Evolutionary conservation across 768 basidiomycete species (phyloP).

Genomic region (Leccinum broughii): DNA sequence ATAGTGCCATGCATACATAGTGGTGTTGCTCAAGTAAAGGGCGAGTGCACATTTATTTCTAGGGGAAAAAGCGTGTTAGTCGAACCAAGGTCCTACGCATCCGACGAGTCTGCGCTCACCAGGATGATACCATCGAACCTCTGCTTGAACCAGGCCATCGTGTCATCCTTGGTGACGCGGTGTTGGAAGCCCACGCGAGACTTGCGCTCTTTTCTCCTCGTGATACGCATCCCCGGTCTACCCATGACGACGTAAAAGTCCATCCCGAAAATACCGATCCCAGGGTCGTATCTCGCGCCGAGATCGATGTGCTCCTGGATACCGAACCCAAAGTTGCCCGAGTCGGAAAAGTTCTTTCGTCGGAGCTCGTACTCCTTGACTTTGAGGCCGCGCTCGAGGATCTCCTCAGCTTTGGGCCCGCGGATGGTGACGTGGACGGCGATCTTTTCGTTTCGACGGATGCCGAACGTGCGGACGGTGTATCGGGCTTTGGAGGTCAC

Average conservation of each 20-base stretch:
- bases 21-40: slow-evolving; percentile 3
- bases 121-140: slow-evolving; percentile 97
- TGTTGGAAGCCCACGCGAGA: slow-evolving; percentile 85
- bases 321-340: slow-evolving; percentile 99
- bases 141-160: slow-evolving; percentile 99
- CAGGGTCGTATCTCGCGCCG: slow-evolving; percentile 97
- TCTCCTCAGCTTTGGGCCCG: slow-evolving; percentile 99
- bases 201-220: slow-evolving; percentile 87
- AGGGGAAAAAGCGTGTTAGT: neutral
- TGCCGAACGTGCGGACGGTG: slow-evolving; percentile 98
- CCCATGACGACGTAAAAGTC: slow-evolving; percentile 99
- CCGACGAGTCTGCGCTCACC: slow-evolving; percentile 47
- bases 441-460: slow-evolving; percentile 99
- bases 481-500: slow-evolving; percentile 99
- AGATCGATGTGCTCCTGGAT: slow-evolving; percentile 99
- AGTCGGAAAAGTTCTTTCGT: slow-evolving; percentile 97
- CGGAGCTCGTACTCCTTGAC: slow-evolving; percentile 99
- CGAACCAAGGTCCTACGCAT: neutral
- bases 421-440: slow-evolving; percentile 98
- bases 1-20: slow-evolving; percentile 27
- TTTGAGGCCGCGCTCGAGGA: slow-evolving; percentile 97
- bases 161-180: slow-evolving; percentile 94
- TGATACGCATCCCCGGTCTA: slow-evolving; percentile 89
- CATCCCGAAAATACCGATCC: slow-evolving; percentile 99
- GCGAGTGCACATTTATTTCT: slow-evolving; percentile 29